Conservation (phyloP, 108 stramenopile species). For the Pseudonitzschia delicatissima region DNA sequence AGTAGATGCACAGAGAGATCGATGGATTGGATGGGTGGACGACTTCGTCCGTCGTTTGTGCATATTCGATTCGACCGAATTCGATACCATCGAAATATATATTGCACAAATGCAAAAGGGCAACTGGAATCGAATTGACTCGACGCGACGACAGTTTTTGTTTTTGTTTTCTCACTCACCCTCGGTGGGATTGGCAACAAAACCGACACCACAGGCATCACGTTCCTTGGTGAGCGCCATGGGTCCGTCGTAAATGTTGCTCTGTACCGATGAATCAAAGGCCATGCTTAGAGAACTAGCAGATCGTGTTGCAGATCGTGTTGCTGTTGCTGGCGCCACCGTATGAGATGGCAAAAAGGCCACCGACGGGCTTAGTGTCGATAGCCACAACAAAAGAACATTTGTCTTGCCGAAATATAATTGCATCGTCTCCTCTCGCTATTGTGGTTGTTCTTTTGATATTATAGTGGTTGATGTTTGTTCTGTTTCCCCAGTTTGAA, state of each 20-base stretch:
- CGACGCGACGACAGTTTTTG: too few relatives aligned
- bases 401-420: not conserved
- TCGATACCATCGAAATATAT: too few relatives aligned
- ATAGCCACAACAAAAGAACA: not conserved
- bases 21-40: not conserved
- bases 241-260: constrained; percentile 86
- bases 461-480: not conserved
- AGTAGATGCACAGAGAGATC: too few relatives aligned
- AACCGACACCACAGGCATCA: constrained; percentile 98
- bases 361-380: not conserved
- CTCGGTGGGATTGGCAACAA: constrained; percentile 82
- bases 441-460: not conserved
- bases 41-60: not conserved
- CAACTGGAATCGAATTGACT: too few relatives aligned
- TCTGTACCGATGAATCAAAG: constrained; percentile 15
- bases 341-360: constrained; percentile 1
- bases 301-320: not conserved
- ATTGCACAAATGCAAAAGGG: too few relatives aligned
- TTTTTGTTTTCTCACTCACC: constrained; percentile 44
- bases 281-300: constrained; percentile 40
- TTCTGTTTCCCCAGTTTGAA: not conserved
- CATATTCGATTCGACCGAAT: too few relatives aligned
- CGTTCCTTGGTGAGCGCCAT: constrained; percentile 80
- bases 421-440: constrained; percentile 1
- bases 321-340: not conserved